These are phyloP conservation scores for Lentinula lateritia DNA, from an alignment of 768 basidiomycete genomes.

Conservation along the genomic window DNA sequence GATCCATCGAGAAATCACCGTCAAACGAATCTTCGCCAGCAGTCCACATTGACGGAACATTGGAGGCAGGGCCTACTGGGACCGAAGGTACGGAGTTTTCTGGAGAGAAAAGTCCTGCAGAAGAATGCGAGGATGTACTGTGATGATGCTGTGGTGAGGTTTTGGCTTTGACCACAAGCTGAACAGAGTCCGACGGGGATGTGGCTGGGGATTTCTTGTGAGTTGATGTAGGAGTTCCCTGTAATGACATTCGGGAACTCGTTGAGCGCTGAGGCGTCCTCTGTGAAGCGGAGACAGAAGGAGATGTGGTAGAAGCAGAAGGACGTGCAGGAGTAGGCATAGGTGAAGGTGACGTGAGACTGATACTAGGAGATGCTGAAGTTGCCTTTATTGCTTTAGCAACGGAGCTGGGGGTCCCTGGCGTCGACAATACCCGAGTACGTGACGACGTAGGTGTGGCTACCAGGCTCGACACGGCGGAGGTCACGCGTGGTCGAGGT, in stretches of 20 bases:
- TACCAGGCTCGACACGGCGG: not conserved
- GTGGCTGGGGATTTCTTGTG: not conserved
- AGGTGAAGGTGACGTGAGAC: slow-evolving; percentile 6
- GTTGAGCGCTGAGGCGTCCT: not conserved
- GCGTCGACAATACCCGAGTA: not conserved
- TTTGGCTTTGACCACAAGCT: not conserved
- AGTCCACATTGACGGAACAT: slow-evolving; percentile 1
- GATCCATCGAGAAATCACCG: slow-evolving; percentile 33
- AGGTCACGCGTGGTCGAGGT: not conserved
- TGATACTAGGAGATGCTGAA: not conserved
- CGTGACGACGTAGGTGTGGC: not conserved
- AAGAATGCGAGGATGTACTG: not conserved
- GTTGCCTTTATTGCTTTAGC: not conserved
- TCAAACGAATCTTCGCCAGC: slow-evolving; percentile 46
- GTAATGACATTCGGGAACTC: not conserved
- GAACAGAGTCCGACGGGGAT: slow-evolving; percentile 1
- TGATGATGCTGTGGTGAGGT: not conserved
- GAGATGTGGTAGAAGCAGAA: not conserved
- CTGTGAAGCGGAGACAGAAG: not conserved
- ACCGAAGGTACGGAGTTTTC: not conserved
- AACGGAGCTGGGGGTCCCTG: not conserved
- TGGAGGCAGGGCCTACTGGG: not conserved
- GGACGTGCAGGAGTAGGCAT: not conserved
- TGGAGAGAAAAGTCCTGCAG: not conserved
- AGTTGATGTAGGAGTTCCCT: not conserved